Base-by-base conservation (phyloP, 2,329 filamentous ascomycete genomes). In the Trichoderma guizhouense region DNA sequence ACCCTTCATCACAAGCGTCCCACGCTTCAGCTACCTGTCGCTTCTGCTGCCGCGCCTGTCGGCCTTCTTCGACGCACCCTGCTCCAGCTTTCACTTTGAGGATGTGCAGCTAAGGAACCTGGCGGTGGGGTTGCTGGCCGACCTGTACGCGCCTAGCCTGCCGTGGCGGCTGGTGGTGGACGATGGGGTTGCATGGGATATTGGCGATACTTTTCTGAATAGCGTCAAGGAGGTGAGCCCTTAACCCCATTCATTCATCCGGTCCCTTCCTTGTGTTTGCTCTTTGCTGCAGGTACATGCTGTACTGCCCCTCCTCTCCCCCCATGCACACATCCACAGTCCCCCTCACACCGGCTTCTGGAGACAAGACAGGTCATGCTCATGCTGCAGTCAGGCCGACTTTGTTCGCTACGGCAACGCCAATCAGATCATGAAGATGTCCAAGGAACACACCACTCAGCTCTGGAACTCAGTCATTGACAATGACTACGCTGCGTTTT, bases 341-440 rank as follows among this genome's bases (percentile, higher is more conserved):
- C 39, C 39, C 39, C 32, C 24, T 53, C 64, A 67, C 64, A 67
- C 24, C 34, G 53, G 66, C 21, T 61, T 26, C 36, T 26, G 24
- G 12, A 39, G n/a, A 43, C 43, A 60, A n/a, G 26, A 60, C 36
- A 69, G 14, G 18, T 36, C 65, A 60, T 69, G 9, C 68, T 71
- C 62, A 71, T 26, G 43, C 62, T 60, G 28, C 55, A 51, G 24
- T 24, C 26, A 89, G 86, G 94, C 95, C 34, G 94, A 97, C 81
- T 97, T 94, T 76, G 85, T 97, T 65, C 89, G 95, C 66, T 95
- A 96, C 76, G 94, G 94, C 58, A 96, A 92, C 69, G 94, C 93
- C 18, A 94, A 95, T 79, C 91, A 92, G 73, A 95, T 97, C 78
- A 97, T 97, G 93, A 91, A 90, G 69, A 84, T 98, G 77, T 94